Evolutionary conservation across 129 eudicot genomes (phyloP), one percentile per base, ranked within the genome.

Genomic region (Smallanthus sonchifolius): DNA sequence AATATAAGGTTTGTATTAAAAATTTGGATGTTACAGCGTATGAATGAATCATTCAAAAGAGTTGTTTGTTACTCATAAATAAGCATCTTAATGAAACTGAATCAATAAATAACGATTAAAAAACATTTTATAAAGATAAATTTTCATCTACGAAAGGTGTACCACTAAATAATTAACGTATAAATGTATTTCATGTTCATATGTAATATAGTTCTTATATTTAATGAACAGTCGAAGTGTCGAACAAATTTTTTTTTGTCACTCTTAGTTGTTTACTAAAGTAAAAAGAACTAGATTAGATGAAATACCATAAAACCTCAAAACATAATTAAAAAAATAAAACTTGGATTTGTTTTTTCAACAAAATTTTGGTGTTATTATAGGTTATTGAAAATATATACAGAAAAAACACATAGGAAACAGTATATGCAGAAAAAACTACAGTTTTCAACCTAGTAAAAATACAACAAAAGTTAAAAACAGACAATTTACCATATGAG

Each of bases 401-500:
- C 16, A 10, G 2, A 10, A 0, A 14, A 6, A 62, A 34, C 24
- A 13, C 11, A 62, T 32, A 16, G 15, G 69, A 36, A 64, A 64
- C 32, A n/a, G 38, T 15, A 36, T 64, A 30, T 34, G 14, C 8
- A 60, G 42, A 61, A 61, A 61, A 5, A 35, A 14, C 11, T 61
- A 14, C 67, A 61, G 43, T 14, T 61, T 32, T 34, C 67, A 61
- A 35, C 42, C 43, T 61, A 61, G 67, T 34, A 14, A 34, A 64
- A 64, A 16, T 35, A 64, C 30, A 63, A 37, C 7, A 37, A 16
- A 64, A 37, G 15, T 3, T 64, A 37, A 7, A 64, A 38, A 16
- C 48, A 64, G 69, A 15, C 2, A 17, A 51, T 83, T 75, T 87
- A 95, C 96, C 86, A 75, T 79, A 72, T 95, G 83, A 60, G 84